These are phyloP conservation scores for Psidium friedrichsthalianum DNA, from an alignment of 345 rosid genomes.

Conservation along the genomic window DNA sequence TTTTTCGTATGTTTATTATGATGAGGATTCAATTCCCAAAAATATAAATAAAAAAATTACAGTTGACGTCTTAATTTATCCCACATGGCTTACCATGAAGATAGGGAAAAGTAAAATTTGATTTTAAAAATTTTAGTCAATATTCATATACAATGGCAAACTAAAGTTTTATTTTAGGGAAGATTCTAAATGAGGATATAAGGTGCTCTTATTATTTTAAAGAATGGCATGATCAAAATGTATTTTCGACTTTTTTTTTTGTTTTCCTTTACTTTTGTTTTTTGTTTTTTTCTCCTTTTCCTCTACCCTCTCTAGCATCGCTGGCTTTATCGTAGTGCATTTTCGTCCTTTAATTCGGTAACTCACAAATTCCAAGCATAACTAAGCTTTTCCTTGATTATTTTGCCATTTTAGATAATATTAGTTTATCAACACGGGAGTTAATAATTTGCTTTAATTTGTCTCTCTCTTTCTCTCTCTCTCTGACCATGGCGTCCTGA, in stretches of 20 bases:
- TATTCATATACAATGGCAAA: background rate
- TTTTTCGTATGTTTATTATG: background rate
- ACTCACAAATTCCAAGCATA: background rate
- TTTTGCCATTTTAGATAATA: background rate
- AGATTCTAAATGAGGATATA: too few relatives aligned
- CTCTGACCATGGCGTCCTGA: background rate
- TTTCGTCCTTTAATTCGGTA: too few relatives aligned
- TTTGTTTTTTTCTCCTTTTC: too few relatives aligned
- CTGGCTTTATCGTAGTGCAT: too few relatives aligned
- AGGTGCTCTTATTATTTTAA: fast-evolving
- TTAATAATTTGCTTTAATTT: background rate
- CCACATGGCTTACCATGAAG: fast-evolving
- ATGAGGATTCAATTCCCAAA: background rate
- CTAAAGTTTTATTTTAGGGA: background rate
- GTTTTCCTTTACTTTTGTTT: too few relatives aligned
- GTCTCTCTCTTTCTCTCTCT: background rate
- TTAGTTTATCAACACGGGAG: background rate
- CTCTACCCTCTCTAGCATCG: too few relatives aligned
- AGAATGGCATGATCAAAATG: fast-evolving
- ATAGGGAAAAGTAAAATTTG: background rate
- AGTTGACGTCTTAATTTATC: background rate
- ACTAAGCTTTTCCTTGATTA: background rate
- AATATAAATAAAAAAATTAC: background rate
- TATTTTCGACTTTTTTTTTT: too few relatives aligned
- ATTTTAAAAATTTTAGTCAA: background rate